Evolutionary conservation across 2,329 filamentous ascomycete genomes (phyloP).

Genomic region (Metarhizium album): DNA sequence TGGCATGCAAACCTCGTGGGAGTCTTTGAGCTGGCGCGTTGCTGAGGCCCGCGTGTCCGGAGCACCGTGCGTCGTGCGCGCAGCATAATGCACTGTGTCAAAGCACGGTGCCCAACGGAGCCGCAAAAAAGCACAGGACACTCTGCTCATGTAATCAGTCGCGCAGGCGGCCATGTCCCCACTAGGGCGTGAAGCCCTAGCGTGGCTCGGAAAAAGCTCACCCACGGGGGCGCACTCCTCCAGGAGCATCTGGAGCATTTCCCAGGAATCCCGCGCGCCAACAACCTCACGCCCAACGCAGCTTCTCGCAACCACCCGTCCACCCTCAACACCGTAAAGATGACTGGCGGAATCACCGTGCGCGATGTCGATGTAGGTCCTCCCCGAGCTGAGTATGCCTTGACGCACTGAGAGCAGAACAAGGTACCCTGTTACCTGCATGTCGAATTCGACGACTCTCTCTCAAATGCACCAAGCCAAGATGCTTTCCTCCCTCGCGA

Average conservation of each 20-base stretch:
- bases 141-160: no score
- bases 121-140: no score
- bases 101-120: neutral
- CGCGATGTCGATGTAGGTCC: slow-evolving; percentile 74
- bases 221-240: slow-evolving; percentile 8
- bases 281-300: slow-evolving; percentile 22
- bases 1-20: no score
- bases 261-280: slow-evolving; percentile 18
- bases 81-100: neutral
- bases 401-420: neutral
- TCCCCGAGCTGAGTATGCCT: slow-evolving; percentile 15
- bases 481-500: neutral
- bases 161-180: slow-evolving; percentile 6
- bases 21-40: no score
- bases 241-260: slow-evolving; percentile 6
- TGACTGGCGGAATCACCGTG: slow-evolving; percentile 70
- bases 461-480: neutral
- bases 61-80: neutral
- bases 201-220: slow-evolving; percentile 14
- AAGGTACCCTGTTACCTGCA: no score
- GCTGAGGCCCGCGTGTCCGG: no score
- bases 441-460: neutral
- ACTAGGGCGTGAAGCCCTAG: slow-evolving; percentile 26
- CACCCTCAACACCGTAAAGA: slow-evolving; percentile 49
- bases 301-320: slow-evolving; percentile 13